A percentile compares a stretch with the other conserved stretches of the same genome.
Conservation (phyloP, 148 eudicot genomes). For the Dianthus caryophyllus region DNA sequence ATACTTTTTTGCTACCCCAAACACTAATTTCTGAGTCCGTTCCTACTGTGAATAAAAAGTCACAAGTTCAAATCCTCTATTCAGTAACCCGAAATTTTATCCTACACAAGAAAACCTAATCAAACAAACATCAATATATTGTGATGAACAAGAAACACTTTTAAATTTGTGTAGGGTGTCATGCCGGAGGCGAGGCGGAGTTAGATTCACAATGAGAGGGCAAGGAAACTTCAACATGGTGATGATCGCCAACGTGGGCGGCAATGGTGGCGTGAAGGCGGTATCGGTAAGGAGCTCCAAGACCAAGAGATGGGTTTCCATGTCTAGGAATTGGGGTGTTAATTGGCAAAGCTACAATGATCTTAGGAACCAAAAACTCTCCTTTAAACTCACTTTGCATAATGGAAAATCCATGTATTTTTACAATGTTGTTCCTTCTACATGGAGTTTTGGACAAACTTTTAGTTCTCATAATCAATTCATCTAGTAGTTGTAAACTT, state of each 20-base stretch:
- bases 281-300: conserved; percentile 50
- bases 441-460: conserved; percentile 72
- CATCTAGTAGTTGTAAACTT: conserved; percentile 3
- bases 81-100: too few species aligned
- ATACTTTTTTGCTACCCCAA: too few species aligned
- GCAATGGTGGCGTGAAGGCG: conserved; percentile 51
- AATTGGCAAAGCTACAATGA: conserved; percentile 61
- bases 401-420: conserved; percentile 42
- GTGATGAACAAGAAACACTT: too few species aligned
- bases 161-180: conserved; percentile 44
- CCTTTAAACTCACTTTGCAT: conserved; percentile 49
- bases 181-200: conserved; percentile 65
- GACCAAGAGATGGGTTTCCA: conserved; percentile 44
- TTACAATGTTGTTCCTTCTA: conserved; percentile 56
- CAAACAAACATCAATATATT: too few species aligned
- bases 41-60: too few species aligned
- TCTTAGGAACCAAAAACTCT: conserved; percentile 47
- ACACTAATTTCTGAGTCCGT: too few species aligned
- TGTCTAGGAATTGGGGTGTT: conserved; percentile 74
- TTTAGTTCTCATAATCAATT: conserved; percentile 48
- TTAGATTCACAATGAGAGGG: conserved; percentile 72
- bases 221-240: conserved; percentile 79
- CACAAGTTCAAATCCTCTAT: too few species aligned
- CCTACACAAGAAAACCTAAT: too few species aligned
- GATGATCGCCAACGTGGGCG: conserved; percentile 59